Conservation (phyloP, 495 filamentous ascomycete species). For the Trichoderma gamsii region DNA sequence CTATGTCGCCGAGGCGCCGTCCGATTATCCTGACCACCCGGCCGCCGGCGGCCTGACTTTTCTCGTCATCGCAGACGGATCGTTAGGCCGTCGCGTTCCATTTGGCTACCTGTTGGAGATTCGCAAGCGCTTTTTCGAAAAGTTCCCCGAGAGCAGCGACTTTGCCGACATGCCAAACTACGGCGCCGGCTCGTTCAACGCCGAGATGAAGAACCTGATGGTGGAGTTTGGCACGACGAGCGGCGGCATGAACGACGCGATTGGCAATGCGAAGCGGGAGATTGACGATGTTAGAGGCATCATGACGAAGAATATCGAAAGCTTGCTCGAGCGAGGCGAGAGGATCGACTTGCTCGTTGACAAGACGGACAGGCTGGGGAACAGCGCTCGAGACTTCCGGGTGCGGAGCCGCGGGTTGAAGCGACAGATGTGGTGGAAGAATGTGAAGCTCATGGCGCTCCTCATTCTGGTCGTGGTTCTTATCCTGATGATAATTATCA, state of each 20-base stretch:
- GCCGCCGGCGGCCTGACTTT: slow-evolving; percentile 77
- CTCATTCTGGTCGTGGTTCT: slow-evolving; percentile 76
- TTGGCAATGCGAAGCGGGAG: slow-evolving; percentile 74
- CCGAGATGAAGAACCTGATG: slow-evolving; percentile 69
- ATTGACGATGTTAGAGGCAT: slow-evolving; percentile 92
- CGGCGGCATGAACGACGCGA: slow-evolving; percentile 70
- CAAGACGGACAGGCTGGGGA: slow-evolving; percentile 89
- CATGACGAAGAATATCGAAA: slow-evolving; percentile 98
- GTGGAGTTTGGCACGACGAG: slow-evolving; percentile 75
- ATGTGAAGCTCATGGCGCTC: slow-evolving; percentile 85
- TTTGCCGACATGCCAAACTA: slow-evolving; percentile 79
- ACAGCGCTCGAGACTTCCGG: slow-evolving; percentile 79
- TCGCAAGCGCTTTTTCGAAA: slow-evolving; percentile 74
- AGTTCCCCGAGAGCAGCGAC: slow-evolving; percentile 65
- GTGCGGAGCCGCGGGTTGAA: slow-evolving; percentile 79
- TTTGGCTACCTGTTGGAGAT: slow-evolving; percentile 92
- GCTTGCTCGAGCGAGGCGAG: slow-evolving; percentile 89
- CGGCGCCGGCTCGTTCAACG: slow-evolving; percentile 82
- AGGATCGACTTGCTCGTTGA: slow-evolving; percentile 92
- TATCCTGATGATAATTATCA: slow-evolving; percentile 54
- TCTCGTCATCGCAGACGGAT: slow-evolving; percentile 70
- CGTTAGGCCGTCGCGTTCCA: slow-evolving; percentile 76
- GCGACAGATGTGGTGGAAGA: slow-evolving; percentile 99
- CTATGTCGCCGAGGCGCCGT: slow-evolving; percentile 84
- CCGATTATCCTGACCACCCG: slow-evolving; percentile 45